Conservation (phyloP, 768 basidiomycete species). For the Pulveroboletus frians region DNA sequence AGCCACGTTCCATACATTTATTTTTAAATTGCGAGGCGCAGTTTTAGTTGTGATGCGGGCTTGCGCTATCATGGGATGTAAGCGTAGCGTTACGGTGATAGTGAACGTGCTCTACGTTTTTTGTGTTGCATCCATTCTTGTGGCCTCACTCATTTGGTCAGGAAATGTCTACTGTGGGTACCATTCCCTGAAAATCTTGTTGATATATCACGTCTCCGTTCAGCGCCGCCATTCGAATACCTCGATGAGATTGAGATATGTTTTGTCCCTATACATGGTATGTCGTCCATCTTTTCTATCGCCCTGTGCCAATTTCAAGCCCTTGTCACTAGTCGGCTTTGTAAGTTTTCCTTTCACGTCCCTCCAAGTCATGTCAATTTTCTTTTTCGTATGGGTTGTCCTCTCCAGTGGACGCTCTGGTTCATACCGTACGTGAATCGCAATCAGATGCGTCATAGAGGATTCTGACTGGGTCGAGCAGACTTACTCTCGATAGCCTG, state of each 20-base stretch:
- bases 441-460: neutral
- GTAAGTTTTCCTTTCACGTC: constrained; percentile 5
- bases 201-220: neutral
- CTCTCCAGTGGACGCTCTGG: constrained; percentile 12
- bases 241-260: constrained; percentile 14
- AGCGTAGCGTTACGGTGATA: neutral
- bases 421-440: constrained; percentile 9
- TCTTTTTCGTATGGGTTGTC: neutral
- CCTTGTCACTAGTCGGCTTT: neutral
- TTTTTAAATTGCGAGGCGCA: neutral
- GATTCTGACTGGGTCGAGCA: neutral
- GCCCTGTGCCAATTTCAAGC: neutral
- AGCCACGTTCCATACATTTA: neutral
- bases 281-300: neutral
- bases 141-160: neutral
- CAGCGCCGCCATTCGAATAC: constrained; percentile 8
- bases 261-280: constrained; percentile 1
- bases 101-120: constrained; percentile 7
- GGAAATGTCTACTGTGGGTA: neutral
- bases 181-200: neutral
- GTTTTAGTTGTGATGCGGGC: constrained; percentile 23
- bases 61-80: constrained; percentile 21
- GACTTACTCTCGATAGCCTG: constrained; percentile 15
- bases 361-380: neutral
- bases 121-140: constrained; percentile 2